phyloP scores from a whole-genome alignment of 2,329 filamentous ascomycete species.

The Arthrobotrys musiformis region DNA sequence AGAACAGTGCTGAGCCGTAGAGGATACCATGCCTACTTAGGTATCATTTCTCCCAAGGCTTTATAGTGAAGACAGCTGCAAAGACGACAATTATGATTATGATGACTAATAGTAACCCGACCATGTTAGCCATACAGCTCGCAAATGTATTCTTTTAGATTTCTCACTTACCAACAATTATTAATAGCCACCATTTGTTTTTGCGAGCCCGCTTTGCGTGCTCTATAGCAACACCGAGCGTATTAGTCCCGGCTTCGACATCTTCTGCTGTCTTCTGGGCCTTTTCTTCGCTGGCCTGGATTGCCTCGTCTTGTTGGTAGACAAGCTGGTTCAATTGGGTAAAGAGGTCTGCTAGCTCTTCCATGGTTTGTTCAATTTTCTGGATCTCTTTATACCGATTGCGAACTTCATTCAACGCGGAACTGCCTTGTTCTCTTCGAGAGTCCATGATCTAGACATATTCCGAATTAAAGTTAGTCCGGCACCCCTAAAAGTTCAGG shows the following conservation, averaged over 20 bases:
- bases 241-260: constrained; percentile 74
- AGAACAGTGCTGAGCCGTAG: neutral
- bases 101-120: constrained; percentile 1
- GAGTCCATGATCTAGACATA: neutral
- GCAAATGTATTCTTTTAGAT: neutral
- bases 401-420: constrained; percentile 80
- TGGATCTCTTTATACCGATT: constrained; percentile 85
- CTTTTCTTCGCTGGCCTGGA: constrained; percentile 73
- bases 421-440: constrained; percentile 66
- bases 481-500: neutral
- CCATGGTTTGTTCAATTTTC: constrained; percentile 79
- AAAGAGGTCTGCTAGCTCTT: constrained; percentile 76
- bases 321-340: constrained; percentile 79
- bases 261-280: constrained; percentile 73
- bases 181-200: constrained; percentile 83
- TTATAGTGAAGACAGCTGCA: constrained; percentile 10
- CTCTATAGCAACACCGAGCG: constrained; percentile 75
- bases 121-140: neutral
- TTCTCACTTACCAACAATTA: constrained; percentile 63
- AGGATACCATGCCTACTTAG: too few species aligned
- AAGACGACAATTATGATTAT: constrained; percentile 12
- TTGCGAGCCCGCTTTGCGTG: constrained; percentile 74
- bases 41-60: constrained; percentile 12
- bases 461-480: neutral
- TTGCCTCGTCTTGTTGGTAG: constrained; percentile 75